These are phyloP conservation scores for Candida krabiensis DNA, from an alignment of 805 yeast species.

Conservation along the genomic window DNA sequence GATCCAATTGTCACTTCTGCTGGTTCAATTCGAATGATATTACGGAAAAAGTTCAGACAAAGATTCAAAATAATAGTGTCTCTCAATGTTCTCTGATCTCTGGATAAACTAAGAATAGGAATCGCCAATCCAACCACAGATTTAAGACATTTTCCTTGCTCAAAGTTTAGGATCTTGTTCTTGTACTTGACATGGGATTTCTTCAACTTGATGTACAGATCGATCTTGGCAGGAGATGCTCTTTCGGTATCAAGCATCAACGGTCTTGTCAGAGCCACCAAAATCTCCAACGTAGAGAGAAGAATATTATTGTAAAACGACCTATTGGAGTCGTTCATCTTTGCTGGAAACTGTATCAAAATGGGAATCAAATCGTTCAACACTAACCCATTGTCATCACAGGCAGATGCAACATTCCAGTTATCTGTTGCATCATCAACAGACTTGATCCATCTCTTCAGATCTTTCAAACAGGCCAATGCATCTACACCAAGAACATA, in stretches of 20 bases:
- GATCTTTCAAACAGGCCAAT: conserved; percentile 78
- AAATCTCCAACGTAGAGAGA: conserved; percentile 69
- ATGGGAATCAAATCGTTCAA: conserved; percentile 73
- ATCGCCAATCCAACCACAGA: conserved; percentile 70
- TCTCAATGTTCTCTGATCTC: conserved; percentile 58
- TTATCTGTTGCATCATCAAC: conserved; percentile 73
- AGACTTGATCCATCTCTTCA: conserved; percentile 82
- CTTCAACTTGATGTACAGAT: conserved; percentile 57
- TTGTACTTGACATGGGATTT: conserved; percentile 73
- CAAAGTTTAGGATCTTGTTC: conserved; percentile 56
- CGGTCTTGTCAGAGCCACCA: conserved; percentile 89
- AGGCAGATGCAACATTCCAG: conserved; percentile 84
- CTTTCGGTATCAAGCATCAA: conserved; percentile 57
- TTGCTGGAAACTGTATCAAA: conserved; percentile 59
- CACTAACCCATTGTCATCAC: conserved; percentile 77
- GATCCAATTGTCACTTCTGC: conserved; percentile 52
- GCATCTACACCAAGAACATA: conserved; percentile 90
- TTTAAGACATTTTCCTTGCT: conserved; percentile 61
- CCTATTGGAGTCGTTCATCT: conserved; percentile 32
- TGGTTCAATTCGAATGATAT: conserved; percentile 76
- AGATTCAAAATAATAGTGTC: conserved; percentile 74
- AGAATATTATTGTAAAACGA: conserved; percentile 60
- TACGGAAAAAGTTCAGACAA: conserved; percentile 72
- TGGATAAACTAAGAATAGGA: conserved; percentile 53
- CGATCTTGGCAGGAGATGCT: conserved; percentile 57